Evolutionary conservation across 352 stramenopile species (phyloP), one percentile per base, ranked within the genome.

Genomic region (Pythium phragmiticola): DNA sequence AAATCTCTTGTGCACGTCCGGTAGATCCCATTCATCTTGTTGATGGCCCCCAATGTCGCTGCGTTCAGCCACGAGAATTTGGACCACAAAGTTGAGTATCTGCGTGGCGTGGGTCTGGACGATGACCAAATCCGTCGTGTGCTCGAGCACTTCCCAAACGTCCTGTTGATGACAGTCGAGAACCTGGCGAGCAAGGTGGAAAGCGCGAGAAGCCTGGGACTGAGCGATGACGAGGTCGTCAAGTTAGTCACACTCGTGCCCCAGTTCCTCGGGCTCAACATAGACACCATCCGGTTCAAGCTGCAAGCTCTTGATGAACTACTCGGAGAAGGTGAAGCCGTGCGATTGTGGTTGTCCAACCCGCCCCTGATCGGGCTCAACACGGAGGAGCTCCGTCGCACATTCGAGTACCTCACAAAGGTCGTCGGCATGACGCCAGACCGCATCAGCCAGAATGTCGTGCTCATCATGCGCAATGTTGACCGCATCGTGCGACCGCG

Each of bases 1-100:
- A 30, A 30, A 5, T 5, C 1, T 5, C 26, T 30, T 30, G 26
- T 30, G 26, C 26, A 5, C 7, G 34, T 39, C 2, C 47, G 1
- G 16, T 42, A 89, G 81, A 73, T 90, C 16, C 52, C 70, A n/a
- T 90, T 84, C 63, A 39, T 88, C 23, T 74, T 87, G 43, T 70
- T 63, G 12, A 60, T 87, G 17, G 86, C 84, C 61, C 81, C 81
- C 0, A 67, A 78, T 26, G 71, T 52, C 16, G 47, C 69, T 19
- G 78, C 69, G 5, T 69, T 67, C 28, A 79, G 49, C 45, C 69
- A 72, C n/a, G 55, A 72, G 21, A 87, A 74, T 39, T 60, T 87
- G 37, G 61, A 88, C 19, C n/a, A 48, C 0, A 90, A 90, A 63
- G 50, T 82, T 2, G 52, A 73, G 12, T 65, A 74, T 30, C 60